Base-by-base conservation (phyloP, 192 early-diverging fungal species). In the Backusella australiensis region DNA sequence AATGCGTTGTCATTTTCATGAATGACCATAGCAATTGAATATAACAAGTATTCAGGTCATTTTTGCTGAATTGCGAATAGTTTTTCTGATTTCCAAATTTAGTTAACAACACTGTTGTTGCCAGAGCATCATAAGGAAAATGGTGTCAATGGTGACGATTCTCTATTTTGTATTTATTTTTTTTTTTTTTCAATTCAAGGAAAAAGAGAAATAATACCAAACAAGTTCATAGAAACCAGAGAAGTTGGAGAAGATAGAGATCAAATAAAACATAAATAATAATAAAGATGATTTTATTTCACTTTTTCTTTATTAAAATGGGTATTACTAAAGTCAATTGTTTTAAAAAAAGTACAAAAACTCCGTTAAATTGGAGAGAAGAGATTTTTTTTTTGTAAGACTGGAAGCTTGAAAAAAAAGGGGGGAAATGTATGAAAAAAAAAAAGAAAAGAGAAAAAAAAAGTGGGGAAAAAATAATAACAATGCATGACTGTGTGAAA, bases 241-340 rank as follows among this genome's bases (percentile, higher is more conserved):
- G 42, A 44, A 44, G 15, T 15, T 17, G 23, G 23, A 21, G 53
- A 56, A 32, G 32, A 32, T 32, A 32, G 32, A 32, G 32, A 32
- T 32, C 32, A 32, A 32, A 32, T 23, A 1, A 56, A 56, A 39
- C 11, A 39, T 39, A 39, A 39, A 39, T 39, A 39, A 11, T 12
- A 11, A 11, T 12, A 39, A 11, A 39, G 11, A 12, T 56, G 19
- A 21, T 56, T 56, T 56, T 56, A 56, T 56, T 56, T 21, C 19
- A 8, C n/a, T 5, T 56, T 53, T 53, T 53, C n/a, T 56, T 56
- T 21, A 21, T 26, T 56, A 21, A 56, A 21, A 56, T 56, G 53
- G 53, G 53, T 56, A 56, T 56, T 56, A 56, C 53, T 56, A 56
- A 56, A 56, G 53, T 21, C 53, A 21, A 56, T 56, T 56, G 53